Percentiles rank a stretch among this genome's conserved stretches.
phyloP scores from a whole-genome alignment of 805 yeast genomes.

The Ogataea allantospora region DNA sequence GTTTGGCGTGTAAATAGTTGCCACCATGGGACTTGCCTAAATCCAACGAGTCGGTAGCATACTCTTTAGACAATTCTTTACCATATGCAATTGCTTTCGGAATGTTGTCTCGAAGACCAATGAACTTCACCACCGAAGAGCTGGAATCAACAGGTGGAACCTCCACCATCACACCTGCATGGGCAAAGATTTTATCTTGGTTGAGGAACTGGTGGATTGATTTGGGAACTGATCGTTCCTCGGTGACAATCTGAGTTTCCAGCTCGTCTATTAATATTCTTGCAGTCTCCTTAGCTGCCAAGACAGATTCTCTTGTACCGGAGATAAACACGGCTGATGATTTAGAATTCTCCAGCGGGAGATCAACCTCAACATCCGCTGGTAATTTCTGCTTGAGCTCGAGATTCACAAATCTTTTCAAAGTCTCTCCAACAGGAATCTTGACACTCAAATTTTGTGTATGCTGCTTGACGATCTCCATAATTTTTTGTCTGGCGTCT shows the following conservation, averaged over 20 bases:
- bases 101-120: conserved; percentile 59
- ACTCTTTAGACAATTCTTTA: conserved; percentile 55
- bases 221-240: conserved; percentile 63
- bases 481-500: conserved; percentile 66
- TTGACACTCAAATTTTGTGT: conserved; percentile 56
- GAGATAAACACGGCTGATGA: conserved; percentile 48
- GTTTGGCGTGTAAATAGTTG: conserved; percentile 70
- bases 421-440: conserved; percentile 41
- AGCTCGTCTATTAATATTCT: conserved; percentile 45
- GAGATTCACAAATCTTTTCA: conserved; percentile 46
- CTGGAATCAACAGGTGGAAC: conserved; percentile 46
- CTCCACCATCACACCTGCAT: conserved; percentile 55
- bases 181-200: conserved; percentile 47
- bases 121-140: conserved; percentile 51
- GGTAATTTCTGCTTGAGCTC: conserved; percentile 24
- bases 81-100: conserved; percentile 62
- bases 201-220: conserved; percentile 69
- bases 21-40: conserved; percentile 89
- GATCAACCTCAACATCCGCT: conserved; percentile 28
- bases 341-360: conserved; percentile 35
- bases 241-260: conserved; percentile 45
- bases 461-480: conserved; percentile 71
- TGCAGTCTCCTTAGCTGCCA: conserved; percentile 53
- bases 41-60: conserved; percentile 66
- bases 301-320: conserved; percentile 71